Evolutionary conservation across 2,329 filamentous ascomycete species (phyloP), one percentile per base, ranked within the genome.

Genomic region (Claviceps sp.): DNA sequence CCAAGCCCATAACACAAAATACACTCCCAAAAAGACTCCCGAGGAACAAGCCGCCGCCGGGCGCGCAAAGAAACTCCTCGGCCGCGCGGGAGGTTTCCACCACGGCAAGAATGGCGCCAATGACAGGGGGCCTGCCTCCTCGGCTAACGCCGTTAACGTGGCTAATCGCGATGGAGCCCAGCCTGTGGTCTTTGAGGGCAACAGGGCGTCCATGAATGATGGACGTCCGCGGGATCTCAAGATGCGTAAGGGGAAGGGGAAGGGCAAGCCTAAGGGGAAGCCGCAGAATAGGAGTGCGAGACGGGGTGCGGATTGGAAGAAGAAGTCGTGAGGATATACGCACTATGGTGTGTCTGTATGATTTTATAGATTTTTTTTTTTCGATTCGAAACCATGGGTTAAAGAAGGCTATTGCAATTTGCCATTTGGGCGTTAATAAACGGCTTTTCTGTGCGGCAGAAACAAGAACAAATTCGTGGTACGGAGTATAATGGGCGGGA

Each of bases 171-270:
- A 46, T 11, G 16, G 42, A 1, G 83, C 84, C 0, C 84, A 89
- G 66, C 73, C 75, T 16, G 79, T 90, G 56, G 78, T 90, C n/a
- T 90, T 91, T 60, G 88, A 94, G 65, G 88, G 88, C 0, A 82
- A 84, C 56, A 77, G 88, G 51, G 87, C 87, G 10, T 87, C 78
- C 51, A 70, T 76, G 37, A 84, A 75, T 53, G 80, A 84, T 55
- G 83, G 78, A 4, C 82, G 74, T 60, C 80, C 80, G 42, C 84
- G 71, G 65, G 80, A 80, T 60, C 65, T 80, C 40, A 55, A 51
- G 19, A 41, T 54, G 14, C 51, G 54, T 55, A 83, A 76, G 64
- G 17, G 17, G 13, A 78, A 78, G 60, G 65, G 65, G 56, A 80
- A 76, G 62, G 69, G 63, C 53, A 67, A 55, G 58, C 66, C 64